Evolutionary conservation across 768 basidiomycete species (phyloP), one percentile per base, ranked within the genome.

Genomic region (Macrocybe gigantea): DNA sequence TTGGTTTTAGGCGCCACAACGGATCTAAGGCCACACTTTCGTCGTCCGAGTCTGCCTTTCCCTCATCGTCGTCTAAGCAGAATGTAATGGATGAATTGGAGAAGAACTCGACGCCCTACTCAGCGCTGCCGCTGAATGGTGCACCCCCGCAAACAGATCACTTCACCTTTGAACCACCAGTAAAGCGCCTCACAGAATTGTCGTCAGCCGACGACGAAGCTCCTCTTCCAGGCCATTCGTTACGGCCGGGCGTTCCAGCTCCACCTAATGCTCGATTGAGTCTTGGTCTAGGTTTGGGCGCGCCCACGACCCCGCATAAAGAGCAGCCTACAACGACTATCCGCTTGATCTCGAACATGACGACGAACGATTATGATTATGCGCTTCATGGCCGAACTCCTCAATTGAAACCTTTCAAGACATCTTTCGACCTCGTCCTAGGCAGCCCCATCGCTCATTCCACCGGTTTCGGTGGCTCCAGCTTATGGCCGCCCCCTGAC

Each of bases 341-440:
- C 38, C 64, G 78, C 32, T 68, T 79, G 31, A 72, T 78, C 36
- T 69, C 74, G 12, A 68, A 64, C 42, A 60, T 64, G 8, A 51
- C 57, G 10, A 48, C 59, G 1, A 56, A 54, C 41, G 31, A 41
- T 35, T 14, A 45, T 33, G 41, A 54, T 39, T 48, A 58, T 45
- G 33, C 55, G 7, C 58, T 64, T 47, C 45, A 52, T 51, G 50
- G 56, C 47, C 49, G 63, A 32, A 87, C 87, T 0, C 88, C 88
- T 0, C 77, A 74, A 45, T 73, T 91, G 3, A 72, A 77, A 52
- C 80, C 86, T 0, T 81, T 83, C 57, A 65, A 75, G 40, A 85
- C 86, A 2, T 70, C 71, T 7, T 89, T 87, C 53, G 85, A 89
- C 52, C 69, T 89, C 30, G 73, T 77, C 13, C 69, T 83, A 53